Evolutionary conservation across 1,284 basidiomycete genomes (phyloP), one percentile per base, ranked within the genome.

Genomic region (Ganoderma sp.): DNA sequence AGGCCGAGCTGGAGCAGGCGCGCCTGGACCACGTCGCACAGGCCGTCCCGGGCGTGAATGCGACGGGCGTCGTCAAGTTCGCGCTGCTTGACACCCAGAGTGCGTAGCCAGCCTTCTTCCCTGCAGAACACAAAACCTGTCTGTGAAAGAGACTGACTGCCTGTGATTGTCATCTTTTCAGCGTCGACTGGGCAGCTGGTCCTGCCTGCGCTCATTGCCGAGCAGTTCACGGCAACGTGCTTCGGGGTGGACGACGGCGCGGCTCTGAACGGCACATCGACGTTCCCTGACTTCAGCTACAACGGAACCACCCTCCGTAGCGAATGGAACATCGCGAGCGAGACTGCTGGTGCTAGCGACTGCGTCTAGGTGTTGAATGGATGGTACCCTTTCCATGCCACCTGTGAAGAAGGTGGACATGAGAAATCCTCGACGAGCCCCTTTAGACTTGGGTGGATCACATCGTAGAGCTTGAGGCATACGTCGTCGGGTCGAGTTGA

Each of bases 211-310:
- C 10, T 8, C 15, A 48, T 61, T 15, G 32, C 60, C 25, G 45
- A 37, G 42, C 60, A 32, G 43, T 61, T 61, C 60, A 61, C 60
- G 41, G 60, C 60, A 2, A n/a, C 17, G 60, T 61, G 60, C 43
- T 17, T 61, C 28, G 19, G 28, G 25, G 28, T 25, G n/a, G 42
- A 43, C 42, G 28, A 15, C 28, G 25, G 60, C 28, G 15, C 43
- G 6, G 3, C 43, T 7, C 10, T 43, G 25, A 6, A 9, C 12
- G 60, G 60, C 25, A 61, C 28, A n/a, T 28, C n/a, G 5, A 34
- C 3, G 22, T 61, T 61, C 60, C 42, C 43, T 14, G 60, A n/a
- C 0, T 61, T 61, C 42, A 45, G 25, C 42, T 61, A 61, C 43
- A 34, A 61, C 25, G 60, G 60, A 3, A 25, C 28, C 15, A 48